phyloP scores from a whole-genome alignment of 2,329 filamentous ascomycete species.

The Xylaria sp. region DNA sequence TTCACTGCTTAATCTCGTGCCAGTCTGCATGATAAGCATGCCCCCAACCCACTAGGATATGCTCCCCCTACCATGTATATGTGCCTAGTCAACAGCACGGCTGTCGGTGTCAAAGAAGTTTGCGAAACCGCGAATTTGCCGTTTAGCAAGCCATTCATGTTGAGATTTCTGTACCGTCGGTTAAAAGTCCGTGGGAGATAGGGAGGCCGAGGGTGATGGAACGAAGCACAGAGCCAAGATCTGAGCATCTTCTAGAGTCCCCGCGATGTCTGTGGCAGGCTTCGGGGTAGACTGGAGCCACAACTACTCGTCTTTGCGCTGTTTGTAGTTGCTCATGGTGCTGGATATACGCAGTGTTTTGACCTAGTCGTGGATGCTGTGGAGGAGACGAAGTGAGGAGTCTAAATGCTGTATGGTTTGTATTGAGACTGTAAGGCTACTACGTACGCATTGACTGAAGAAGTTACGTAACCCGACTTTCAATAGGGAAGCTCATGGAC shows the following conservation, averaged over 20 bases:
- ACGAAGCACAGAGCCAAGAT: constrained; percentile 21
- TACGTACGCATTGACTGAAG: too few species aligned
- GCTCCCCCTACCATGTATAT: too few species aligned
- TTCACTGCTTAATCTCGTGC: constrained; percentile 33
- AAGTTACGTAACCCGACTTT: background rate
- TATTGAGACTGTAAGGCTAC: background rate
- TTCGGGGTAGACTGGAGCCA: constrained; percentile 40
- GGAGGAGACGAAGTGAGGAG: background rate
- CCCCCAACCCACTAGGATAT: constrained; percentile 33
- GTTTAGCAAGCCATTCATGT: constrained; percentile 34
- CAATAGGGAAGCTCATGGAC: background rate
- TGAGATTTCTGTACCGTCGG: constrained; percentile 28
- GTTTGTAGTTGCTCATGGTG: background rate
- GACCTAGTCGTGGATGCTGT: background rate
- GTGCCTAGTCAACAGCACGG: constrained; percentile 21
- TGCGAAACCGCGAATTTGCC: constrained; percentile 34
- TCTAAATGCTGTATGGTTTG: background rate
- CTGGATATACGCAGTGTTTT: background rate
- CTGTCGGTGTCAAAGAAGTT: constrained; percentile 31
- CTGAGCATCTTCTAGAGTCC: constrained; percentile 36
- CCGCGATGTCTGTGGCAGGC: constrained; percentile 37
- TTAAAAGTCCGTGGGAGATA: background rate
- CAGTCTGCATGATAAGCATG: constrained; percentile 38
- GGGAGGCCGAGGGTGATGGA: constrained; percentile 22
- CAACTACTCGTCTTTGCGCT: constrained; percentile 36